Base-by-base conservation (phyloP, 1,284 basidiomycete genomes). In the Leccinum insigne region DNA sequence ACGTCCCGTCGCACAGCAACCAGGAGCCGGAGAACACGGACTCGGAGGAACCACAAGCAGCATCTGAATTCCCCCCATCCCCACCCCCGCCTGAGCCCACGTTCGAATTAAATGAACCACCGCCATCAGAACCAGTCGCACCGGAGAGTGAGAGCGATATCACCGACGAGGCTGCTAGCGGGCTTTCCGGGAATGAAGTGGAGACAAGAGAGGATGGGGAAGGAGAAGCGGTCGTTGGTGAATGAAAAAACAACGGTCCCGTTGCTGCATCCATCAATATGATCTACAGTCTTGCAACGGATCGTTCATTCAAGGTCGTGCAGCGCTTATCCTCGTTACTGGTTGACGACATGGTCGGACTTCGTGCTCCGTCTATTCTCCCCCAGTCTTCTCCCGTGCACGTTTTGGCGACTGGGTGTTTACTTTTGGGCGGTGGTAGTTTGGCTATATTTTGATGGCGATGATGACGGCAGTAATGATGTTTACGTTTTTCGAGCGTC, bases 111-210 rank as follows among this genome's bases (percentile, higher is more conserved):
- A 75, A 62, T 54, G 77, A 75, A 23, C 76, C 75, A 57, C 70
- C 70, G 14, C 72, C 77, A 29, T 73, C 76, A 57, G 74, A 75
- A 52, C 75, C 75, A 7, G 68, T 77, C 38, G 76, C 72, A 0
- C 74, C 74, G 62, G 74, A 75, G 65, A 77, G 68, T 59, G 74
- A 78, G 62, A 77, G 76, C 68, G 74, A 78, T 72, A 78, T 76
- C 71, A 73, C 74, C 67, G 77, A 78, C 52, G 76, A 78, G 63
- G 72, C 58, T 56, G 67, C 49, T 52, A 7, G 62, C 65, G 71
- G 58, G 42, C 47, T 47, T 61, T 73, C 64, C 58, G 67, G 64
- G 56, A 62, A 75, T 67, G 73, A 74, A 66, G 60, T 62, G 29
- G 29, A 21, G 13, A 52, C 21, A 47, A 68, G 13, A 49, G 62